Evolutionary conservation across 257 asterid genomes (phyloP).

Genomic region (Agastache rugosa): DNA sequence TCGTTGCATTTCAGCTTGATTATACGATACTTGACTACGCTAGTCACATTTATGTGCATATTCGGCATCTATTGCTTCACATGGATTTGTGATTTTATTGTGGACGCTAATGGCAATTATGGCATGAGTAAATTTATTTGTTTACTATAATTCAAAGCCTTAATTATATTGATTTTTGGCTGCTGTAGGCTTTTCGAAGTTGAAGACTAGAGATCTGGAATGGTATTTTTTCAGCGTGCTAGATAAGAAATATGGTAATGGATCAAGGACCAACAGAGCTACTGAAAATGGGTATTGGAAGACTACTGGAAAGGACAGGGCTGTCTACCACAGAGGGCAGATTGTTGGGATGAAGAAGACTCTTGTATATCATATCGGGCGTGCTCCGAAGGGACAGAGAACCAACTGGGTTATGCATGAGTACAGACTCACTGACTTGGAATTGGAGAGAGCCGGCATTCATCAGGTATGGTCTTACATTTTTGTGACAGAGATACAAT

Average conservation of each 20-base stretch:
- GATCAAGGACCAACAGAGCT: slow-evolving; percentile 89
- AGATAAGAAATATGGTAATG: slow-evolving; percentile 92
- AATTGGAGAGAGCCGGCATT: slow-evolving; percentile 73
- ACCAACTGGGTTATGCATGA: slow-evolving; percentile 98
- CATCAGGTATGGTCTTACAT: slow-evolving; percentile 62
- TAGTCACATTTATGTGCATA: not conserved
- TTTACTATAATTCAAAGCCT: slow-evolving; percentile 4
- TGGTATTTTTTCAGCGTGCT: slow-evolving; percentile 92
- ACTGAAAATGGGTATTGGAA: slow-evolving; percentile 95
- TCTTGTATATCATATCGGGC: slow-evolving; percentile 84
- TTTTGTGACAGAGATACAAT: not conserved
- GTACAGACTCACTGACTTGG: slow-evolving; percentile 81
- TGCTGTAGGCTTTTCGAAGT: slow-evolving; percentile 65
- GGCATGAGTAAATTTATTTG: not conserved
- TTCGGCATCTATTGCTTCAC: not conserved
- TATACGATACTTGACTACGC: not conserved
- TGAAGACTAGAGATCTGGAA: slow-evolving; percentile 82
- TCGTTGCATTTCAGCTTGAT: not conserved
- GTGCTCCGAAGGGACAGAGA: slow-evolving; percentile 95
- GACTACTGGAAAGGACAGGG: slow-evolving; percentile 94
- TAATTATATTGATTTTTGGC: slow-evolving; percentile 23
- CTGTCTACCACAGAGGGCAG: slow-evolving; percentile 68
- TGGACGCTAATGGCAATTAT: not conserved
- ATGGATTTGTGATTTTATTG: not conserved
- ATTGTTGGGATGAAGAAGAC: slow-evolving; percentile 97